Evolutionary conservation across 2,329 filamentous ascomycete genomes (phyloP), one percentile per base, ranked within the genome.

Genomic region (Xylaria sp.): DNA sequence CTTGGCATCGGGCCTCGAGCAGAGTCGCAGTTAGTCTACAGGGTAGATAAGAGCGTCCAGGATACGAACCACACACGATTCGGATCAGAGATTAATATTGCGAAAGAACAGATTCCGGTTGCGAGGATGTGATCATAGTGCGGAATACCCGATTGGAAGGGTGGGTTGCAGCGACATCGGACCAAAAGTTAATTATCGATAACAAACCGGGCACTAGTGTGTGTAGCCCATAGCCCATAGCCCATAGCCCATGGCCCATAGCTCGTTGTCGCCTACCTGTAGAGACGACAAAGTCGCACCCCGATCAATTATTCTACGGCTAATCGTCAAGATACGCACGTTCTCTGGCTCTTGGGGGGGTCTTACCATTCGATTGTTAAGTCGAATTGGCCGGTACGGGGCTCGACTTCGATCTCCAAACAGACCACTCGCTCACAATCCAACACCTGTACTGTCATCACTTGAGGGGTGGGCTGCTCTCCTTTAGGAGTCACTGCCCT

Each of bases 141-240:
- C n/a, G n/a, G n/a, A n/a, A n/a, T n/a, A n/a, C n/a, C n/a, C n/a
- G n/a, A n/a, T n/a, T n/a, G n/a, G n/a, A 29, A 25, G 23, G 25
- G 33, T 51, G 27, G 60, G 25, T 52, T 38, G 17, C 52, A 59
- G 65, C 65, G 65, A 65, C 41, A 63, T 67, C 65, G 65, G 65
- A 60, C 27, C 25, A 46, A 48, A 65, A 60, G 33, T 58, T 29
- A 29, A 60, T 58, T 65, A 67, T 67, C 65, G 65, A 67, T 67
- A 67, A 67, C 59, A 46, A 56, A 56, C 43, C 47, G 57, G 59
- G 33, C 54, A 54, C 58, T 46, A 47, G 15, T 33, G 49, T 4
- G 23, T 19, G 23, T 40, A 11, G 13, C n/a, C n/a, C 25, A 43
- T 53, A 27, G 46, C 46, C 35, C 35, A 49, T 35, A 35, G 19